Percentiles rank a stretch among this genome's conserved stretches.
These are phyloP conservation scores for Verticillium zaregamsianum DNA, from an alignment of 2,329 filamentous ascomycete genomes.

Conservation along the genomic window DNA sequence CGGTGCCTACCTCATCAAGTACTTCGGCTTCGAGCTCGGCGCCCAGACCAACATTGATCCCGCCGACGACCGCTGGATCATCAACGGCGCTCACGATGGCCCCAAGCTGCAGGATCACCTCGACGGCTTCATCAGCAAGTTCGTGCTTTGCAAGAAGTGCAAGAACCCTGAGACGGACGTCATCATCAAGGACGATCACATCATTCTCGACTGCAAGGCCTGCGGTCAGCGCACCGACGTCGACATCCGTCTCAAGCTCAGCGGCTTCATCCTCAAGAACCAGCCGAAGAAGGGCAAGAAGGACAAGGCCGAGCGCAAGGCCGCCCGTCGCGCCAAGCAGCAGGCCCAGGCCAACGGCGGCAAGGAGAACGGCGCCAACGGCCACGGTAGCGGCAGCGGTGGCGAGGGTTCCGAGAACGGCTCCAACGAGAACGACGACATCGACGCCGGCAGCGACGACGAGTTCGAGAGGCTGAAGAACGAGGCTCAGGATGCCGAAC, in stretches of 20 bases:
- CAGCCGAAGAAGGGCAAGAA: slow-evolving; percentile 93
- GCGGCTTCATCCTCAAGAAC: slow-evolving; percentile 96
- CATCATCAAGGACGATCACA: slow-evolving; percentile 87
- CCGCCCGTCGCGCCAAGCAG: slow-evolving; percentile 85
- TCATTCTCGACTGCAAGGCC: slow-evolving; percentile 96
- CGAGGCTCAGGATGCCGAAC: slow-evolving; percentile 41
- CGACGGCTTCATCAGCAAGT: slow-evolving; percentile 97
- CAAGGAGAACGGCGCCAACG: slow-evolving; percentile 51
- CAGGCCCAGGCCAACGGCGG: slow-evolving; percentile 52
- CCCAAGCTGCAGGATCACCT: slow-evolving; percentile 96
- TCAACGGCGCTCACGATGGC: slow-evolving; percentile 96
- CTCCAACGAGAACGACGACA: slow-evolving; percentile 44
- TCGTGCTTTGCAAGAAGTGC: slow-evolving; percentile 99
- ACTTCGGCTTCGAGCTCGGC: slow-evolving; percentile 97
- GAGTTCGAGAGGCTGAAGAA: slow-evolving; percentile 82
- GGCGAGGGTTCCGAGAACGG: slow-evolving; percentile 49
- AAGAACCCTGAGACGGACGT: slow-evolving; percentile 99
- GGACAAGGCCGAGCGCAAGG: slow-evolving; percentile 90
- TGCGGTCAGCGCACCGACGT: slow-evolving; percentile 92
- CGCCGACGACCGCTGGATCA: slow-evolving; percentile 98
- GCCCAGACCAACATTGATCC: slow-evolving; percentile 98
- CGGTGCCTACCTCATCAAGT: slow-evolving; percentile 96
- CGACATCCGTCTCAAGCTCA: slow-evolving; percentile 90
- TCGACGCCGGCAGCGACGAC: slow-evolving; percentile 79
- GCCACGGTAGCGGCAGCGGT: slow-evolving; percentile 58